Conservation (phyloP, 306 rosid species). For the Biancaea sappan region DNA sequence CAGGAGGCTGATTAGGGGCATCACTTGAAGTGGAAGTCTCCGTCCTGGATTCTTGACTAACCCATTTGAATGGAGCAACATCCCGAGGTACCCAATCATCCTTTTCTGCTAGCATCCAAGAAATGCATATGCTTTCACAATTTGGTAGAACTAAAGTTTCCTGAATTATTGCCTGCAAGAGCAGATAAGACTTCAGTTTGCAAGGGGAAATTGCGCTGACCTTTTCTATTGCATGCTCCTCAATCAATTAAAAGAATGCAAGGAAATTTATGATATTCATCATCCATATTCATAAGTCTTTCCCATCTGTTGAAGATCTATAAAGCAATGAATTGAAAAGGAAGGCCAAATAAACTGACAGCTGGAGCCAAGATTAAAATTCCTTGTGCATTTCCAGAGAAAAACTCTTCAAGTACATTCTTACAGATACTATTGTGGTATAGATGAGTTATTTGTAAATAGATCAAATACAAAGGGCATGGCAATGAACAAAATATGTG, state of each 20-base stretch:
- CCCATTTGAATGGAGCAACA: constrained; percentile 83
- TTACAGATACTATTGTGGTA: neutral
- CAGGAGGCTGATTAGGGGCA: constrained; percentile 34
- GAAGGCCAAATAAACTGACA: neutral
- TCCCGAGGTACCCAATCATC: constrained; percentile 82
- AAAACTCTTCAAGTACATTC: neutral
- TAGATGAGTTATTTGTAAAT: neutral
- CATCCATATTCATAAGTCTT: neutral
- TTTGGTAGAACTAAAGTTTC: constrained; percentile 88
- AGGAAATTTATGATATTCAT: too few species aligned
- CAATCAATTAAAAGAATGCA: neutral
- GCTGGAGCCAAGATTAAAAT: neutral
- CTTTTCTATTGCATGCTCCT: neutral
- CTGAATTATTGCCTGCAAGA: constrained; percentile 65
- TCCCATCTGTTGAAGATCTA: neutral
- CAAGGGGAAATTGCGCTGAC: neutral
- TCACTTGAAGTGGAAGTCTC: constrained; percentile 49
- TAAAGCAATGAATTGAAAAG: too few species aligned
- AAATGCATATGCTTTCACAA: constrained; percentile 61
- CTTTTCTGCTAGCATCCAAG: constrained; percentile 93
- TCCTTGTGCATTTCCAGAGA: neutral
- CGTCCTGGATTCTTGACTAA: constrained; percentile 57
- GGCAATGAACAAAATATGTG: neutral
- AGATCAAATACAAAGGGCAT: neutral
- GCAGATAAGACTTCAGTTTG: constrained; percentile 41